Conservation (phyloP, 1,284 basidiomycete genomes). For the Sanghuangporus baumii region DNA sequence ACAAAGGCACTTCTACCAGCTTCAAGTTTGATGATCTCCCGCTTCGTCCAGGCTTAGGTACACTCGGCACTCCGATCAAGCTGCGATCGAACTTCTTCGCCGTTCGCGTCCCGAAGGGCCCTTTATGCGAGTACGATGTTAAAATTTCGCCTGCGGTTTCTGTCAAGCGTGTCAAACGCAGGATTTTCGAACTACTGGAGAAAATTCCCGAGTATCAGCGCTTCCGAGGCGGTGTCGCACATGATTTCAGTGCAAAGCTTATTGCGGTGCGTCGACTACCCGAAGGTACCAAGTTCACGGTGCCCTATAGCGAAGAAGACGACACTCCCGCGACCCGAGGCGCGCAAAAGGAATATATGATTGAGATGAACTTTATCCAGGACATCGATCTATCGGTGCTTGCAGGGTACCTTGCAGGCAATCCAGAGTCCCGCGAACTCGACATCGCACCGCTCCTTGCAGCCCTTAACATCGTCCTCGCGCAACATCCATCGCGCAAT, state of each 20-base stretch:
- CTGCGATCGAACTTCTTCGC: conserved; percentile 75
- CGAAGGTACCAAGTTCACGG: conserved; percentile 50
- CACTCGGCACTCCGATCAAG: conserved; percentile 48
- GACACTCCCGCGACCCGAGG: conserved; percentile 36
- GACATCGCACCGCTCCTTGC: conserved; percentile 66
- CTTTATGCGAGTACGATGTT: conserved; percentile 66
- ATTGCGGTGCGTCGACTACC: conserved; percentile 50
- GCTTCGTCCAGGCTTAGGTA: conserved; percentile 63
- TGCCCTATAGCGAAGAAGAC: conserved; percentile 63
- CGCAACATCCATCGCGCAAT: conserved; percentile 51
- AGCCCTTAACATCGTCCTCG: conserved; percentile 66
- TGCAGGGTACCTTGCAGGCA: conserved; percentile 51
- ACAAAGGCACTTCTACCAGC: conserved; percentile 33
- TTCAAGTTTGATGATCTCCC: conserved; percentile 43
- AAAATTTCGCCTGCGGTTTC: conserved; percentile 51
- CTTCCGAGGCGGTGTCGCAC: conserved; percentile 50
- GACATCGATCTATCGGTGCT: conserved; percentile 55
- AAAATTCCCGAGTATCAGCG: conserved; percentile 47
- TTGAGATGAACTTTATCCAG: conserved; percentile 55
- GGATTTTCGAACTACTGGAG: conserved; percentile 71
- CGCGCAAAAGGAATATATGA: conserved; percentile 49
- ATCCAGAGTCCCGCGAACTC: conserved; percentile 51
- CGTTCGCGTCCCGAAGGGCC: conserved; percentile 52
- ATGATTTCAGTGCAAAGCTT: conserved; percentile 63
- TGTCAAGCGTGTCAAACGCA: conserved; percentile 51